phyloP scores from a whole-genome alignment of 345 rosid genomes.

The Populus ilicifolia region DNA sequence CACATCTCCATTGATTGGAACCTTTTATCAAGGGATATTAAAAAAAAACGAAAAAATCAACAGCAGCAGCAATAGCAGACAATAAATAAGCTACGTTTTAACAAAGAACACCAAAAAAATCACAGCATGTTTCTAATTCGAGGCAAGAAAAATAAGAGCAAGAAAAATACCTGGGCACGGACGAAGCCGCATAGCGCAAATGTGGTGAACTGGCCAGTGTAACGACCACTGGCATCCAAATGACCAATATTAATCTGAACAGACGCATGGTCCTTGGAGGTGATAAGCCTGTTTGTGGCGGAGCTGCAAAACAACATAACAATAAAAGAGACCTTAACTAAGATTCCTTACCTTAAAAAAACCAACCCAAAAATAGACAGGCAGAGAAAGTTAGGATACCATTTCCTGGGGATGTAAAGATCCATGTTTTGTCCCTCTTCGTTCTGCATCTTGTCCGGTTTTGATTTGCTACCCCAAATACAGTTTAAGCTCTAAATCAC shows the following conservation, averaged over 20 bases:
- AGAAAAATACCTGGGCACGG: slow-evolving; percentile 52
- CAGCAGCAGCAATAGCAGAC: background rate
- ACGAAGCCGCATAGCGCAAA: slow-evolving; percentile 64
- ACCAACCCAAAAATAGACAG: background rate
- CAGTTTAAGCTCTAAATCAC: background rate
- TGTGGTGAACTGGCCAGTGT: slow-evolving; percentile 46
- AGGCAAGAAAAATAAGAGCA: too few relatives aligned
- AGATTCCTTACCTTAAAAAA: background rate
- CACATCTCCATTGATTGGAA: background rate
- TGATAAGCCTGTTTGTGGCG: slow-evolving; percentile 66
- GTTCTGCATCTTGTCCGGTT: slow-evolving; percentile 75
- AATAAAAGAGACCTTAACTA: background rate
- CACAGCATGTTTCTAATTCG: background rate
- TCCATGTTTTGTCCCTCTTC: slow-evolving; percentile 84
- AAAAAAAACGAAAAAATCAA: background rate
- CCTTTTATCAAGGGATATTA: background rate
- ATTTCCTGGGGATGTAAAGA: slow-evolving; percentile 89
- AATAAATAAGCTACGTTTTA: background rate
- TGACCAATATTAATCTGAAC: slow-evolving; percentile 69
- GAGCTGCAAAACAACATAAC: slow-evolving; percentile 39
- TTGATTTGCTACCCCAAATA: background rate
- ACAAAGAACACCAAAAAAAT: background rate
- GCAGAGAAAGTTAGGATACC: slow-evolving; percentile 33
- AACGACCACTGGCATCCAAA: slow-evolving; percentile 51
- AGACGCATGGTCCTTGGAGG: slow-evolving; percentile 68